Evolutionary conservation across 192 early-diverging fungal species (phyloP), one percentile per base, ranked within the genome.

Genomic region (Coemansia sp.): DNA sequence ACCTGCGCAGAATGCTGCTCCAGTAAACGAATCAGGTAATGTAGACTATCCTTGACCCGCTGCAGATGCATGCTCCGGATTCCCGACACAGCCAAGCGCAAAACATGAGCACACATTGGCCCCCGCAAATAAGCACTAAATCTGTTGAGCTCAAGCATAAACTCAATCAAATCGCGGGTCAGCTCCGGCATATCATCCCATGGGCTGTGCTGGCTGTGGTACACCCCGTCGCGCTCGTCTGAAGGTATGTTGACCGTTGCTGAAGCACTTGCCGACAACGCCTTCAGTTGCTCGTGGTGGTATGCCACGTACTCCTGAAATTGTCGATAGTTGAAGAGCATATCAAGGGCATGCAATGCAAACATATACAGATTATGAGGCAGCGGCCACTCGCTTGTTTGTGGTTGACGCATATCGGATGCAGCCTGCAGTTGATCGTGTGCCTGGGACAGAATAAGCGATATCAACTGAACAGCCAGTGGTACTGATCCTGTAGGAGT

Each of bases 191-290:
- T 71, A 22, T 71, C 69, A 45, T 77, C 75, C 75, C 75, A 77
- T 2, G 75, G 75, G 58, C 75, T 77, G 54, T 77, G 69, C 38
- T 71, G 75, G 69, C 75, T 71, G 18, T 65, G 65, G 48, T 77
- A 77, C 18, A 64, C 69, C 4, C 26, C 24, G 7, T 26, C 53
- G 41, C 62, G 69, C 41, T 71, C 75, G 10, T 55, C 51, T n/a
- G 53, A 13, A 18, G 37, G 22, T 9, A 29, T 12, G 1, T 14
- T 39, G 3, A 58, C 27, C 14, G 47, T 16, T 0, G 39, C 26
- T 4, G 54, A n/a, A 8, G 57, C 10, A 23, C 45, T 59, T 11
- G 39, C 18, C 0, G 75, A 71, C 12, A 71, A 54, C 1, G 66
- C 58, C 75, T 71, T 68, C 22, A 77, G 69, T 47, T 68, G 53